Base-by-base conservation (phyloP, 2,329 filamentous ascomycete species). In the Hirsutella minnesotensis region DNA sequence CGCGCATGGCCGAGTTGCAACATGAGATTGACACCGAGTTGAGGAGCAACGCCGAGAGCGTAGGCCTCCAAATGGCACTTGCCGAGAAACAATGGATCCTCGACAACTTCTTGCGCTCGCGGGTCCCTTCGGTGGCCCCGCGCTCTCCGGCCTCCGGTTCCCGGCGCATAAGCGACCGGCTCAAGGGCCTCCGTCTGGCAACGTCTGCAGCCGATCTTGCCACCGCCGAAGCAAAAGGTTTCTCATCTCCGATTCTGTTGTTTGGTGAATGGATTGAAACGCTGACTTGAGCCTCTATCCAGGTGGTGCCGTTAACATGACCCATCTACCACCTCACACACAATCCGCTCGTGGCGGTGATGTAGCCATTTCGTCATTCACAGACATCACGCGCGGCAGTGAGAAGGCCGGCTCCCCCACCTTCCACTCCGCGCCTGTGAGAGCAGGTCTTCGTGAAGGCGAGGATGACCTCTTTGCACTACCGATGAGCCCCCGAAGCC, bases 391-490 rank as follows among this genome's bases (percentile, higher is more conserved):
- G 19, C 51, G 46, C 42, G 48, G 48, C 36, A 44, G 38, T 31
- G 42, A 47, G 21, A 41, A 46, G 20, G 44, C 50, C 35, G 53
- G 46, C 5, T 51, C 53, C 10, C 44, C 62, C 8, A 49, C 50
- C 10, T 51, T 52, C 22, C 49, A 55, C 36, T 40, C 49, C 3
- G 44, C 46, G 5, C 49, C 54, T 16, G 44, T 46, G 15, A 47
- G 49, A 15, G 39, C 48, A 5, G 46, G 48, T 20, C 43, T 46
- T 15, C 51, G 53, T 29, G 57, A 60, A 22, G 53, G 49, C 1
- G 83, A 87, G 50, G 87, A 94, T 45, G 89, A 85, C 34, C 69
- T 95, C 3, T 95, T 95, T 56, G 88, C 87, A 0, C 73, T 94
- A 41, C 87, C 86, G 2, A 78, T 95, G 65, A 90, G 85, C 54